Percentiles rank a stretch among this genome's conserved stretches.
These are phyloP conservation scores for Pseudohyphozyma bogoriensis DNA, from an alignment of 768 basidiomycete species.

Conservation along the genomic window DNA sequence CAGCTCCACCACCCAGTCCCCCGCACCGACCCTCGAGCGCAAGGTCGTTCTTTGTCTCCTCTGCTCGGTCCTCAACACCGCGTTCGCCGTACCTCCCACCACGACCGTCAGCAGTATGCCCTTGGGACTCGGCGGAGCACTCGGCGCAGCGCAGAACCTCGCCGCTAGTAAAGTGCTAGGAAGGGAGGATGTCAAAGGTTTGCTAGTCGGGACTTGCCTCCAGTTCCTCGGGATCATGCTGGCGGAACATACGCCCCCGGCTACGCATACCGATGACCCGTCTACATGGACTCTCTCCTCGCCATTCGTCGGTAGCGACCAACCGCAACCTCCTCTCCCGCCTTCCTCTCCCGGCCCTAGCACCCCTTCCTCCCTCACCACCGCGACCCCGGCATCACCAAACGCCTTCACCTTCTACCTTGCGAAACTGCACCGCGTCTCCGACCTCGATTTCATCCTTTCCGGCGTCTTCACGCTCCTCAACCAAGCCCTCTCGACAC, in stretches of 20 bases:
- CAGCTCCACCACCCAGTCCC: conserved; percentile 47
- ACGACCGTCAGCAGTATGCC: conserved; percentile 44
- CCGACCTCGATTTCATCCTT: conserved; percentile 77
- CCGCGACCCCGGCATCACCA: too few relatives aligned
- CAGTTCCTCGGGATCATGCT: conserved; percentile 67
- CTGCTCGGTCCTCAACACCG: conserved; percentile 86
- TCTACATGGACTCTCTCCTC: conserved; percentile 25
- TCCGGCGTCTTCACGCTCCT: conserved; percentile 49
- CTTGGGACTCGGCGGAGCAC: conserved; percentile 80
- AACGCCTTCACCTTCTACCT: conserved; percentile 90
- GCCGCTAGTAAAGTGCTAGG: neutral
- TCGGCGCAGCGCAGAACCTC: conserved; percentile 48
- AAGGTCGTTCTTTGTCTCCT: conserved; percentile 73
- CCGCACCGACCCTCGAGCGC: conserved; percentile 48
- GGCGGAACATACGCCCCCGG: conserved; percentile 60
- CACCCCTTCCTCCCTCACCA: too few relatives aligned
- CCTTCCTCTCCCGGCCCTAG: neutral
- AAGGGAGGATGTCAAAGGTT: conserved; percentile 51
- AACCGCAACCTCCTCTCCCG: neutral
- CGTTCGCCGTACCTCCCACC: conserved; percentile 38
- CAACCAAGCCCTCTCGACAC: neutral
- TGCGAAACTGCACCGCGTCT: conserved; percentile 82
- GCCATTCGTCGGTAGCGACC: conserved; percentile 38
- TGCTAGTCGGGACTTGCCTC: conserved; percentile 61
- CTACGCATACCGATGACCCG: conserved; percentile 33